Evolutionary conservation across 768 basidiomycete genomes (phyloP), one percentile per base, ranked within the genome.

Genomic region (Leccinum pellstonianum): DNA sequence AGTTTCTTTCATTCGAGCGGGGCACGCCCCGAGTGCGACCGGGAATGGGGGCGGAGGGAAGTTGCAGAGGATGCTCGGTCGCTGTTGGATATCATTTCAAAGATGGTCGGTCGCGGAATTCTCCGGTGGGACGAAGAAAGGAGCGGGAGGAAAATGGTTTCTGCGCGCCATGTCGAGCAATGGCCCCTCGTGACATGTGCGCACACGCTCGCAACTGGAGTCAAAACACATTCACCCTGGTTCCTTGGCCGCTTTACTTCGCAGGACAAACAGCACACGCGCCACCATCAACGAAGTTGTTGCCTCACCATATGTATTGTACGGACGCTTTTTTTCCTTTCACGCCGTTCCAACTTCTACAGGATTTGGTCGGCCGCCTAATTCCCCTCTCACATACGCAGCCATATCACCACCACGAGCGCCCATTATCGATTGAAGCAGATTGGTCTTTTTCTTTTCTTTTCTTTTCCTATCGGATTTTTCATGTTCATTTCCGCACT

Each of bases 301-400:
- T 74, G 75, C 74, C 75, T 81, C 75, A 73, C 65, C 66, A 76
- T 74, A 73, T 75, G 62, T 75, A 75, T 75, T 74, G 78, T 76
- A 88, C 86, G 88, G 88, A 90, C 88, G 88, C 87, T 86, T 75
- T 82, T 82, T 86, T 83, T 46, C 73, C 78, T 80, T 87, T 84
- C 84, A 86, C 66, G 80, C 68, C 62, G 61, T 66, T 63, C 57
- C 57, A 57, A 59, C 56, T 57, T 56, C n/a, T 15, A 53, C 55
- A 21, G 55, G 33, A 46, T 21, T 63, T 66, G 56, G 63, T 59
- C 65, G 73, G 68, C 76, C 63, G 76, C 72, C 64, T 72, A 55
- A 56, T 73, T 70, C 63, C 66, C 49, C 55, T 37, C 52, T 71
- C 68, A 66, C 67, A 62, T 61, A 66, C 62, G 61, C 67, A 69